Conservation (phyloP, 192 early-diverging fungal species). For the Entomortierella lignicola region DNA sequence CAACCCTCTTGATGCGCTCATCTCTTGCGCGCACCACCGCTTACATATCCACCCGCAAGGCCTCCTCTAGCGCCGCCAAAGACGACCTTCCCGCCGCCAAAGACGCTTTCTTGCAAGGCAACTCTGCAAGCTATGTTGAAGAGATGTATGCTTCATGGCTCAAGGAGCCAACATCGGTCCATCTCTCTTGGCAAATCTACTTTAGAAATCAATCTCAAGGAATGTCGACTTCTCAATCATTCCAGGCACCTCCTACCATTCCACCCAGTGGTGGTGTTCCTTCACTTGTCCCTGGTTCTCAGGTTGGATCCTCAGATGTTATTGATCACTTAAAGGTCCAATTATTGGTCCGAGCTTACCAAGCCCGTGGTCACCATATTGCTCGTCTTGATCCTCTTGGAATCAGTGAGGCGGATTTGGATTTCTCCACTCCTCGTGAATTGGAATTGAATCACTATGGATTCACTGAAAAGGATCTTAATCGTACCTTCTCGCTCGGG, state of each 20-base stretch:
- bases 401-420: conserved; percentile 73
- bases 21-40: conserved; percentile 26
- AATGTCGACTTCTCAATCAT: conserved; percentile 74
- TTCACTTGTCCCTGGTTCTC: conserved; percentile 64
- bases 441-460: conserved; percentile 91
- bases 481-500: conserved; percentile 91
- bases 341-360: conserved; percentile 94
- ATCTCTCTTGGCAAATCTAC: conserved; percentile 97
- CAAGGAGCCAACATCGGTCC: conserved; percentile 89
- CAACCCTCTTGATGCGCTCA: conserved; percentile 34
- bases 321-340: conserved; percentile 99
- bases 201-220: conserved; percentile 85
- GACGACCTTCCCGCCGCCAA: conserved; percentile 64
- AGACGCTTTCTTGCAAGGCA: conserved; percentile 90
- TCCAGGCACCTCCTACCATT: conserved; percentile 84
- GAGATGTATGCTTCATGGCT: conserved; percentile 97
- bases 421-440: conserved; percentile 75
- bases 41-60: conserved; percentile 36
- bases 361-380: conserved; percentile 95
- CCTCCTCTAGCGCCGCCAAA: conserved; percentile 30
- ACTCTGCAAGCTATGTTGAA: conserved; percentile 88
- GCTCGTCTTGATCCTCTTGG: conserved; percentile 96
- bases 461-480: conserved; percentile 92
- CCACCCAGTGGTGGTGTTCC: conserved; percentile 74
- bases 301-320: conserved; percentile 66